Conservation (phyloP, 2,329 filamentous ascomycete genomes). For the Trichoderma hamatum region DNA sequence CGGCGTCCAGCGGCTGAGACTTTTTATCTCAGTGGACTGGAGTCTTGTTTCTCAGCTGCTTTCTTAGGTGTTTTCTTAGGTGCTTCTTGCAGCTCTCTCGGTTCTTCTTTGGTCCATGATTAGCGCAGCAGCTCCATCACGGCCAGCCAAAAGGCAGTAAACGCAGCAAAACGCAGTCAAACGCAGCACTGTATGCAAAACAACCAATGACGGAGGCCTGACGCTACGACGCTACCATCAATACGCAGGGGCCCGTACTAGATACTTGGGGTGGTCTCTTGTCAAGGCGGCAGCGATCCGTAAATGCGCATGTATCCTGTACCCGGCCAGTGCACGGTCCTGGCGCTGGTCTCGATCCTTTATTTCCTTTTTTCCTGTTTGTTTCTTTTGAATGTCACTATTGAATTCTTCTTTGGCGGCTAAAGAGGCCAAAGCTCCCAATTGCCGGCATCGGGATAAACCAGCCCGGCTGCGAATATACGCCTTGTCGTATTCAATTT, state of each 20-base stretch:
- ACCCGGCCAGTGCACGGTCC: neutral
- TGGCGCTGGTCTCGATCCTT: constrained; percentile 3
- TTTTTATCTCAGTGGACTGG: neutral
- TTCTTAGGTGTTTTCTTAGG: neutral
- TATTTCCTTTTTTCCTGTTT: neutral
- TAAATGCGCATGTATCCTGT: neutral
- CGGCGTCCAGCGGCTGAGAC: neutral
- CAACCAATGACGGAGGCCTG: constrained; percentile 12
- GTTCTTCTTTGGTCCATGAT: neutral
- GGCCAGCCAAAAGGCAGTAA: too few species aligned
- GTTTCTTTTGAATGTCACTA: neutral
- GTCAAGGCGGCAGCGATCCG: neutral
- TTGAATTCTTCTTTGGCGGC: neutral
- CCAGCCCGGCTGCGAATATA: neutral
- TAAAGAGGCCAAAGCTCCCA: constrained; percentile 2
- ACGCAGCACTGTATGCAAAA: neutral
- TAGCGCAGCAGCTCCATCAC: neutral
- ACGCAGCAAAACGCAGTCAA: too few species aligned
- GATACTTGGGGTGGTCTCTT: neutral
- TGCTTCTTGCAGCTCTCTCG: neutral
- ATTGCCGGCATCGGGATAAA: neutral
- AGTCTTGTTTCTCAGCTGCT: neutral
- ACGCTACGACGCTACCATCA: neutral
- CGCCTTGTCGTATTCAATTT: neutral
- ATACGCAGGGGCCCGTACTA: constrained; percentile 1